phyloP scores from a whole-genome alignment of 2,329 filamentous ascomycete species.

The Allantophomopsis lycopodina region DNA sequence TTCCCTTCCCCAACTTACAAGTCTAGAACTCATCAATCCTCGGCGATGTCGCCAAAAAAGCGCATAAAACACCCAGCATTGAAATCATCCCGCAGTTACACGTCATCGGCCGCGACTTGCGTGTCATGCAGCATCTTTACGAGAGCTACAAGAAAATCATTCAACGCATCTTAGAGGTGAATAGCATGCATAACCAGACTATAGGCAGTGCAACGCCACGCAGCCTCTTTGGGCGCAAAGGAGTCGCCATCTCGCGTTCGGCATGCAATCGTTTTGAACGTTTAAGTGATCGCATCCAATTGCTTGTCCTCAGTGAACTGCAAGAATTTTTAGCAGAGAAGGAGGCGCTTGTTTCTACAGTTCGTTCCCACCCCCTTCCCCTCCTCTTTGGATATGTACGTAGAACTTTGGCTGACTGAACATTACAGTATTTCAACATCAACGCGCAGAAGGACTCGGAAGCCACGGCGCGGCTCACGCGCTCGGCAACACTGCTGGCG shows the following conservation, averaged over 20 bases:
- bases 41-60: constrained; percentile 17
- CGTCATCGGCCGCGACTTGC: constrained; percentile 44
- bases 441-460: constrained; percentile 64
- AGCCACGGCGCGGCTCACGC: constrained; percentile 56
- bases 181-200: constrained; percentile 1
- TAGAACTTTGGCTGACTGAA: constrained; percentile 6
- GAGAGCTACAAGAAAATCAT: constrained; percentile 46
- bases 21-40: constrained; percentile 12
- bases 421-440: constrained; percentile 59
- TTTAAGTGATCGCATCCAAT: constrained; percentile 40
- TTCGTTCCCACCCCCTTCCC: constrained; percentile 15
- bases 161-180: constrained; percentile 32
- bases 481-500: constrained; percentile 58
- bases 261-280: constrained; percentile 44
- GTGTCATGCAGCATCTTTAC: constrained; percentile 45
- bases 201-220: constrained; percentile 24
- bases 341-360: constrained; percentile 53
- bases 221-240: constrained; percentile 4
- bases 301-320: constrained; percentile 48
- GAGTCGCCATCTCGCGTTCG: constrained; percentile 24
- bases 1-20: background rate
- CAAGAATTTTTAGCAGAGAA: constrained; percentile 55
- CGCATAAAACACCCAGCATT: constrained; percentile 23
- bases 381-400: background rate
- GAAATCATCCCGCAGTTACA: constrained; percentile 45